Percentiles rank a stretch among this genome's conserved stretches.
These are phyloP conservation scores for Musa balbisiana DNA, from an alignment of 202 grass and related monocot species.

Conservation along the genomic window DNA sequence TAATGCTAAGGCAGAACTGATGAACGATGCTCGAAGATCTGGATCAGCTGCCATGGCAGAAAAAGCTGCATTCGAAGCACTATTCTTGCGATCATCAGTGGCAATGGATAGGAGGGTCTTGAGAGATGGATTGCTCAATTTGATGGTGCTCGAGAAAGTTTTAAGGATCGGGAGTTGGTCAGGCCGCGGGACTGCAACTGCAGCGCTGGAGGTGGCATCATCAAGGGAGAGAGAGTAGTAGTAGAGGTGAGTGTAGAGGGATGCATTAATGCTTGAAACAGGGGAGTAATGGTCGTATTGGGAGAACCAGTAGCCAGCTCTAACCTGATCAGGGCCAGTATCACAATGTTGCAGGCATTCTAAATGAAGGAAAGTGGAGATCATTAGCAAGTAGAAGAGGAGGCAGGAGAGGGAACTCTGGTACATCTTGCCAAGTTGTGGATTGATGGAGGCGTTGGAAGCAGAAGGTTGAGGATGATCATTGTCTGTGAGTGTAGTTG, in stretches of 20 bases:
- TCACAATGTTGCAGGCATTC: neutral
- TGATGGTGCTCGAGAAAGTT: slow-evolving; percentile 45
- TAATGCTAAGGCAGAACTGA: slow-evolving; percentile 14
- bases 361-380: neutral
- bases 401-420: neutral
- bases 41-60: slow-evolving; percentile 42
- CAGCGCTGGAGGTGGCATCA: slow-evolving; percentile 3
- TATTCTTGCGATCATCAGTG: neutral
- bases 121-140: slow-evolving; percentile 45
- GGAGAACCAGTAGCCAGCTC: slow-evolving; percentile 49
- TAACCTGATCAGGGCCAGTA: slow-evolving; percentile 16
- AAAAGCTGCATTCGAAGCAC: slow-evolving; percentile 30
- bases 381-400: slow-evolving; percentile 9
- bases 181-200: slow-evolving; percentile 9
- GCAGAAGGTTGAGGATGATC: neutral
- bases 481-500: neutral
- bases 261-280: slow-evolving; percentile 30
- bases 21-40: slow-evolving; percentile 26
- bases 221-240: slow-evolving; percentile 37
- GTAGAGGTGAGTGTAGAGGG: slow-evolving; percentile 65
- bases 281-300: slow-evolving; percentile 27
- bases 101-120: slow-evolving; percentile 52
- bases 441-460: neutral
- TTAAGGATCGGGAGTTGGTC: slow-evolving; percentile 29
- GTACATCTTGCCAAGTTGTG: neutral